Evolutionary conservation across 805 yeast species (phyloP).

Genomic region (Candida nanaspora): DNA sequence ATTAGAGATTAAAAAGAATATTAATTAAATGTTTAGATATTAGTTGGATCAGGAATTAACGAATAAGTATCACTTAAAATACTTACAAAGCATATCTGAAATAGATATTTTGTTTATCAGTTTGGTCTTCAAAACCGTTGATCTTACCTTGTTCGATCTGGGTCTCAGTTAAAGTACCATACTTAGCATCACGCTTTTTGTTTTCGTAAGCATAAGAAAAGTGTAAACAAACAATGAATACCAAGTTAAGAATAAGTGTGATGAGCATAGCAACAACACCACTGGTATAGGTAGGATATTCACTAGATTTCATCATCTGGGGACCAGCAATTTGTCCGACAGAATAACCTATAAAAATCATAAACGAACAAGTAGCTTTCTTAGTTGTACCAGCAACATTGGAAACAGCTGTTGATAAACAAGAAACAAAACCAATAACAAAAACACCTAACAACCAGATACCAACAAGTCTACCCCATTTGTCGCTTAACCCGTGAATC

Average conservation of each 20-base stretch:
- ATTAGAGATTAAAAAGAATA: too few relatives aligned
- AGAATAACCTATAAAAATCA: slow-evolving; percentile 52
- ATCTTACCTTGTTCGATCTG: slow-evolving; percentile 20
- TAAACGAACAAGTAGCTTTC: slow-evolving; percentile 41
- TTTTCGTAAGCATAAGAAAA: slow-evolving; percentile 34
- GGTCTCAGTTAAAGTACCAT: slow-evolving; percentile 18
- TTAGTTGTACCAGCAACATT: slow-evolving; percentile 61
- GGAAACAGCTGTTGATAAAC: slow-evolving; percentile 19
- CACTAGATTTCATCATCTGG: slow-evolving; percentile 45
- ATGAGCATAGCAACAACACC: slow-evolving; percentile 46
- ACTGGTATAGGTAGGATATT: slow-evolving; percentile 46
- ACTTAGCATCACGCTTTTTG: slow-evolving; percentile 32
- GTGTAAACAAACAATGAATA: slow-evolving; percentile 11
- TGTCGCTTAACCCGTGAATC: slow-evolving; percentile 10
- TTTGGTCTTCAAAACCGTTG: slow-evolving; percentile 49
- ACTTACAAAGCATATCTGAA: slow-evolving; percentile 39
- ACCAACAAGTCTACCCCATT: slow-evolving; percentile 14
- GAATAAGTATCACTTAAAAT: not conserved
- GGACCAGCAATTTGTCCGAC: slow-evolving; percentile 58
- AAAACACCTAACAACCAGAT: slow-evolving; percentile 10
- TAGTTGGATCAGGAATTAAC: too few relatives aligned
- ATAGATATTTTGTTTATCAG: slow-evolving; percentile 50
- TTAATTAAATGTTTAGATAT: too few relatives aligned
- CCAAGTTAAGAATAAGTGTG: slow-evolving; percentile 28
- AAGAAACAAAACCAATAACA: slow-evolving; percentile 13